Percentiles rank a stretch among this genome's conserved stretches.
Conservation (phyloP, 495 filamentous ascomycete genomes). For the Terfezia claveryi region DNA sequence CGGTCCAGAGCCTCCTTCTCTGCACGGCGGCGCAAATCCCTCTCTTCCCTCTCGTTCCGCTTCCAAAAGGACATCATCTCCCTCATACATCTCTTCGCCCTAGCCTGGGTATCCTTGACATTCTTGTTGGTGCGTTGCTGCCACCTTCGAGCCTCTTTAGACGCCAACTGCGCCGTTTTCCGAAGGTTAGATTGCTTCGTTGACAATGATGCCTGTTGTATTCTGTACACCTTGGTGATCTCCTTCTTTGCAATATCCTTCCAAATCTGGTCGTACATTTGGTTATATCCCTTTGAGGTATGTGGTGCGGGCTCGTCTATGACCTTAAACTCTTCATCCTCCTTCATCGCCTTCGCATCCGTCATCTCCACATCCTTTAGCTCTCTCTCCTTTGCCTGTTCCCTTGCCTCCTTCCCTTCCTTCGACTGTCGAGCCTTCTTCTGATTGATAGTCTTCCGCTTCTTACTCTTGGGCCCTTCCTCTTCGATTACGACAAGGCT, state of each 20-base stretch:
- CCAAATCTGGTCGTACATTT: constrained; percentile 97
- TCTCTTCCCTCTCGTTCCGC: constrained; percentile 90
- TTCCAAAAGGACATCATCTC: constrained; percentile 99
- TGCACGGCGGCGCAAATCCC: constrained; percentile 76
- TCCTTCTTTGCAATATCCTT: constrained; percentile 84
- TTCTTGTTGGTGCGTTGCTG: constrained; percentile 96
- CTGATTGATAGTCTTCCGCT: constrained; percentile 34
- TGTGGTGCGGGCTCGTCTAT: constrained; percentile 34
- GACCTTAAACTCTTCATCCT: constrained; percentile 22
- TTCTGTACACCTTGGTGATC: constrained; percentile 69
- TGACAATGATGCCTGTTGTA: constrained; percentile 58
- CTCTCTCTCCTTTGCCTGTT: constrained; percentile 30
- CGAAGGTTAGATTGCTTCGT: constrained; percentile 81
- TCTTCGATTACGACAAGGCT: constrained; percentile 67
- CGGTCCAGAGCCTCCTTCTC: constrained; percentile 94
- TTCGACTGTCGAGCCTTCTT: constrained; percentile 26
- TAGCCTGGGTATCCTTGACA: constrained; percentile 86
- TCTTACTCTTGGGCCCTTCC: constrained; percentile 57
- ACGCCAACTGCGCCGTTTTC: constrained; percentile 91
- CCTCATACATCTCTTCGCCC: constrained; percentile 92
- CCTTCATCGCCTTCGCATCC: constrained; percentile 35
- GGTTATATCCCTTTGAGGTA: constrained; percentile 79
- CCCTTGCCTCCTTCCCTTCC: constrained; percentile 12
- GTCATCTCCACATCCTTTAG: constrained; percentile 35
- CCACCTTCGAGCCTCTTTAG: constrained; percentile 94